Evolutionary conservation across 495 filamentous ascomycete species (phyloP).

Genomic region (Penicillium cinerascens): DNA sequence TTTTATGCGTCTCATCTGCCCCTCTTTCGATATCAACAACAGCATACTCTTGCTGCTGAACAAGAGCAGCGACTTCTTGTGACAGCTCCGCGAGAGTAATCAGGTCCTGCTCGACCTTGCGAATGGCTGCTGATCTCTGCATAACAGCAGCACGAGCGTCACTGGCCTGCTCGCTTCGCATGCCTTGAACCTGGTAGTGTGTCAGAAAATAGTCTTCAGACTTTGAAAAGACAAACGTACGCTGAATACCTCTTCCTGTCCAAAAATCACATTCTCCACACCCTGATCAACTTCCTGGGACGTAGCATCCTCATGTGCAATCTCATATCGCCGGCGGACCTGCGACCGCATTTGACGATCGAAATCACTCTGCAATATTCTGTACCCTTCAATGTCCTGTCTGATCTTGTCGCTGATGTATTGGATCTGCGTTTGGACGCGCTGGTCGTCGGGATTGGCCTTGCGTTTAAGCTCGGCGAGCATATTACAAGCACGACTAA

Average conservation of each 20-base stretch:
- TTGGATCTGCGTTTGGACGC: slow-evolving; percentile 65
- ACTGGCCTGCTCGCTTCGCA: slow-evolving; percentile 55
- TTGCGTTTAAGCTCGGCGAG: slow-evolving; percentile 66
- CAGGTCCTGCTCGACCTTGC: slow-evolving; percentile 74
- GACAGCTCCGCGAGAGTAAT: slow-evolving; percentile 72
- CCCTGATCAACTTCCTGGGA: slow-evolving; percentile 67
- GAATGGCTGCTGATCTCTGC: slow-evolving; percentile 71
- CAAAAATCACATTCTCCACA: slow-evolving; percentile 55
- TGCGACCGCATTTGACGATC: slow-evolving; percentile 61
- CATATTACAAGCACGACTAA: slow-evolving; percentile 59
- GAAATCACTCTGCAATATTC: slow-evolving; percentile 61
- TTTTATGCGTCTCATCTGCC: slow-evolving; percentile 60
- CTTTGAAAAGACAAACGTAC: slow-evolving; percentile 1
- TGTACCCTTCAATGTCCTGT: slow-evolving; percentile 64
- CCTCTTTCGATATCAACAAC: slow-evolving; percentile 67
- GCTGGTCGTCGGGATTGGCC: slow-evolving; percentile 56
- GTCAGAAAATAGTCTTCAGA: background rate
- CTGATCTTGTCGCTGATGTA: slow-evolving; percentile 64
- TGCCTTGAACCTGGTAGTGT: slow-evolving; percentile 56
- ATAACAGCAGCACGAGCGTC: slow-evolving; percentile 63
- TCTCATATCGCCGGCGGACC: slow-evolving; percentile 72
- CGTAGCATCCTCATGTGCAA: slow-evolving; percentile 68
- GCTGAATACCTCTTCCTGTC: slow-evolving; percentile 64
- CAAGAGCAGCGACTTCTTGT: slow-evolving; percentile 67
- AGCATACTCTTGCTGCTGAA: slow-evolving; percentile 66